Evolutionary conservation across 345 rosid species (phyloP).

Genomic region (Salix suchowensis): DNA sequence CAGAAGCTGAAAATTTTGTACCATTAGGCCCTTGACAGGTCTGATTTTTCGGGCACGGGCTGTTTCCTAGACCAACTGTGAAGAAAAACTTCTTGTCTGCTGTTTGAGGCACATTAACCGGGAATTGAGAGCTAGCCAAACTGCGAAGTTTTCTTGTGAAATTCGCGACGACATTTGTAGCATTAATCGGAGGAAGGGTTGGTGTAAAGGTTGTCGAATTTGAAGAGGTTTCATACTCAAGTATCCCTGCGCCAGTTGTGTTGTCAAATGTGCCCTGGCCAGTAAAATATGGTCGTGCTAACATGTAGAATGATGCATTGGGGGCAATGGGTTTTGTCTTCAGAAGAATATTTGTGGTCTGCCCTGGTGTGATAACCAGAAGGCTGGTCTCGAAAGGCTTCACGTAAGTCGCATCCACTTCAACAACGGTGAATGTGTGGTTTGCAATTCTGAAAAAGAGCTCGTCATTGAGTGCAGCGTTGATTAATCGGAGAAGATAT

Average conservation of each 20-base stretch:
- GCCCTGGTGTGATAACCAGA: constrained; percentile 55
- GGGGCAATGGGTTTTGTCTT: constrained; percentile 51
- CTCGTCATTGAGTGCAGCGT: constrained; percentile 71
- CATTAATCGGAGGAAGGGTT: constrained; percentile 51
- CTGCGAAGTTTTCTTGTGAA: constrained; percentile 49
- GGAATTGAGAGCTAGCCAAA: constrained; percentile 45
- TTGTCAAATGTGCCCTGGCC: constrained; percentile 65
- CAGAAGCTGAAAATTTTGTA: constrained; percentile 56
- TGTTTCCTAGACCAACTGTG: constrained; percentile 60
- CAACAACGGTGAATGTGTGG: constrained; percentile 58
- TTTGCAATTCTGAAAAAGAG: constrained; percentile 75
- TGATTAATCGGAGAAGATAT: constrained; percentile 65
- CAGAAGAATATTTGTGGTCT: constrained; percentile 67
- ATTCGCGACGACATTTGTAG: constrained; percentile 43
- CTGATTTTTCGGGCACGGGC: constrained; percentile 57
- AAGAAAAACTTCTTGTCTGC: constrained; percentile 44
- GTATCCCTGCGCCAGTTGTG: constrained; percentile 59
- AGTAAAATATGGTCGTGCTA: constrained; percentile 66
- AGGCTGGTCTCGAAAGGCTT: constrained; percentile 60
- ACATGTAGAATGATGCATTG: constrained; percentile 50
- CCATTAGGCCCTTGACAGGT: constrained; percentile 76
- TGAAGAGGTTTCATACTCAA: constrained; percentile 39
- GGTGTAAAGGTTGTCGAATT: constrained; percentile 33
- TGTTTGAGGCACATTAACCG: constrained; percentile 52
- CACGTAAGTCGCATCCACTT: constrained; percentile 70